Percentiles rank a stretch among this genome's conserved stretches.
Evolutionary conservation across 345 rosid species (phyloP).

Genomic region (Microcos paniculata): DNA sequence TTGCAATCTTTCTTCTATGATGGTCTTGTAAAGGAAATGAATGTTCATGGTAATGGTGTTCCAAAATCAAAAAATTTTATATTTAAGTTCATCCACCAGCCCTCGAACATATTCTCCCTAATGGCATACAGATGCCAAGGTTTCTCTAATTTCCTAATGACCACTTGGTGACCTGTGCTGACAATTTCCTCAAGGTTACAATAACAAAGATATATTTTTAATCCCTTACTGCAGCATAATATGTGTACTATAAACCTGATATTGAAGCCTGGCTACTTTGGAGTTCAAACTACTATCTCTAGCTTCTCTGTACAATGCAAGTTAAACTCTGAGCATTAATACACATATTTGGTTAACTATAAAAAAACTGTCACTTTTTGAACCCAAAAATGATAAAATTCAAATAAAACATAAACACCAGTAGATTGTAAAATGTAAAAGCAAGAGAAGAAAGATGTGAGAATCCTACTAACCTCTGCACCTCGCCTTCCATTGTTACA

Average conservation of each 20-base stretch:
- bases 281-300: background rate
- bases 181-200: background rate
- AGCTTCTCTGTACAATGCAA: background rate
- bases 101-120: background rate
- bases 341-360: background rate
- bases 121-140: background rate
- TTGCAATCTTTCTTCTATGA: background rate
- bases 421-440: background rate
- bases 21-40: background rate
- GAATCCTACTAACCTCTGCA: conserved; percentile 60
- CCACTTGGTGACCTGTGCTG: background rate
- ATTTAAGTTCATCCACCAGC: background rate
- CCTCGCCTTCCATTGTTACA: conserved; percentile 86
- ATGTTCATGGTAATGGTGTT: background rate
- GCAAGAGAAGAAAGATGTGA: background rate
- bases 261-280: background rate
- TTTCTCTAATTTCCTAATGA: background rate
- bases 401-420: background rate
- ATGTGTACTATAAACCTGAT: background rate
- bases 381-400: background rate
- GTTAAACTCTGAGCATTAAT: background rate
- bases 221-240: background rate
- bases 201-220: background rate
- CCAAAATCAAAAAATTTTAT: background rate
- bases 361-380: background rate